phyloP scores from a whole-genome alignment of 352 stramenopile species.

The Thalassiosira delicatula region DNA sequence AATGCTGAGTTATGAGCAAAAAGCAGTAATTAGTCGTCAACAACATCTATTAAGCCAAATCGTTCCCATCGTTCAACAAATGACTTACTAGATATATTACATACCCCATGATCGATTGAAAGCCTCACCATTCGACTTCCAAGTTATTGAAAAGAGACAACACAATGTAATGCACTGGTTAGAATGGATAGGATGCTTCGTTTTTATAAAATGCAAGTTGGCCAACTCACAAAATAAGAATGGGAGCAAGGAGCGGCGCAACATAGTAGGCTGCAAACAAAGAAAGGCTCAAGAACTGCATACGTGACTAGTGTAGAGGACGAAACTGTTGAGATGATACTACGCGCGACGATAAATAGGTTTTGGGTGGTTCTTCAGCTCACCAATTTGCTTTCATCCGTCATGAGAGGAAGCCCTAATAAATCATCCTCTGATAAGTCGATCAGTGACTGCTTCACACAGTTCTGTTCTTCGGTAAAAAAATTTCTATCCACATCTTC shows the following conservation, averaged over 20 bases:
- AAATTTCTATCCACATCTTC: constrained; percentile 27
- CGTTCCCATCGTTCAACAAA: background rate
- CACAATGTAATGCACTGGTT: constrained; percentile 28
- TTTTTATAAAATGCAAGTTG: background rate
- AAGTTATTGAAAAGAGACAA: constrained; percentile 52
- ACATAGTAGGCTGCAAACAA: background rate
- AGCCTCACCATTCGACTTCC: constrained; percentile 64
- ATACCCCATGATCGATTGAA: constrained; percentile 60
- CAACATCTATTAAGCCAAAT: background rate
- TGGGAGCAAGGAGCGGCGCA: background rate
- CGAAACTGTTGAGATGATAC: background rate
- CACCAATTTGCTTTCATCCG: constrained; percentile 34
- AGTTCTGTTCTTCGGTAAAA: constrained; percentile 19
- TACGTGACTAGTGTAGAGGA: constrained; percentile 26
- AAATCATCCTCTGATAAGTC: constrained; percentile 32
- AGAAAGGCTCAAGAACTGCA: constrained; percentile 57
- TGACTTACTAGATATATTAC: constrained; percentile 25
- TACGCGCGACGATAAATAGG: background rate
- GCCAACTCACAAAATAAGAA: background rate
- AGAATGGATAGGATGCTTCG: background rate
- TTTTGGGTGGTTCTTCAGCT: background rate
- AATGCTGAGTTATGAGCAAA: constrained; percentile 12
- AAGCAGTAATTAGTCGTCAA: background rate
- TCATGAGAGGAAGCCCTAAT: constrained; percentile 51
- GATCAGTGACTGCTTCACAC: constrained; percentile 33